Base-by-base conservation (phyloP, 192 early-diverging fungal genomes). In the Gaertneriomyces sp. region DNA sequence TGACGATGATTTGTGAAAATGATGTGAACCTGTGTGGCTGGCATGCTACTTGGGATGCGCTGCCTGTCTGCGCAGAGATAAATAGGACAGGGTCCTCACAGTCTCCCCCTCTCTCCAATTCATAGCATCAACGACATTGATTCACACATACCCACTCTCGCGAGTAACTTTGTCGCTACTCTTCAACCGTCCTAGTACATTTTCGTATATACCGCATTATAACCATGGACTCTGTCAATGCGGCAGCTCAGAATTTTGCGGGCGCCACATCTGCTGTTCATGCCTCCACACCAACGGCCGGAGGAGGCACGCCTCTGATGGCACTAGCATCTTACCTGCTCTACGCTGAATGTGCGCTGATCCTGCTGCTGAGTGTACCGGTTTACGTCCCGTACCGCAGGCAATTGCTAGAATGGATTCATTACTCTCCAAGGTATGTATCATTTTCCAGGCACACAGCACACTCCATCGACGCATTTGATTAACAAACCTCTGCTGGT, bases 241-340 rank as follows among this genome's bases (percentile, higher is more conserved):
- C 64, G 45, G 64, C 53, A 55, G 61, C 60, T 14, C 11, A 16
- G 17, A 55, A 52, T 11, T 10, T 56, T 42, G 58, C 56, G 8
- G 38, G 56, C 11, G 68, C 68, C 33, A 60, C 68, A 8, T 16
- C 17, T 10, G 55, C 57, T 46, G 60, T 69, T 52, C 60, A 70
- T 61, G 69, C 69, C 6, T 38, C 53, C 17, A 58, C 69, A 7
- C 69, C 69, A 2, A 42, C 69, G 5, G 45, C 12, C 4, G 69
- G 69, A 4, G 14, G 53, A 25, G 69, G 69, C 12, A 70, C 69
- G 7, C 69, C 69, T 19, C 55, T 70, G 20, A 70, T 70, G 69
- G 58, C 12, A 42, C 46, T 64, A 10, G 69, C 60, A 6, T 42
- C 69, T 2, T 70, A 64, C 46, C 51, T 70, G 2, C 51, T 70